phyloP scores from a whole-genome alignment of 2,329 filamentous ascomycete genomes.

The Capronia coronata region DNA sequence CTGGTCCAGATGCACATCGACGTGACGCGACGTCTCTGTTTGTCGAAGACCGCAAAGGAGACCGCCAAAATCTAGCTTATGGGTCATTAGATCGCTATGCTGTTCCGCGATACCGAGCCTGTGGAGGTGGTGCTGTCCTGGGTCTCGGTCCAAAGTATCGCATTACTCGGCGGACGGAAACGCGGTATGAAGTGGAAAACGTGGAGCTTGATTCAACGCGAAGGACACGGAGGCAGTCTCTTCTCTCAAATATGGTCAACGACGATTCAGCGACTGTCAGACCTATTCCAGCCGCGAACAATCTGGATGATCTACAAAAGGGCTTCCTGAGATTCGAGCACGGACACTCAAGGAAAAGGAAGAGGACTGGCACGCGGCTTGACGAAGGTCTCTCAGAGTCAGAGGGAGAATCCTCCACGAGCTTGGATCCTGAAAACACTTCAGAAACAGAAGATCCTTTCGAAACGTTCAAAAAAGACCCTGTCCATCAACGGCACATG shows the following conservation, averaged over 20 bases:
- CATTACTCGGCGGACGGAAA: constrained; percentile 60
- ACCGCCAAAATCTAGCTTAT: constrained; percentile 67
- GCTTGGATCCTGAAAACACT: constrained; percentile 34
- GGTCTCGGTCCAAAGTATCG: constrained; percentile 55
- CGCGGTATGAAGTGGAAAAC: constrained; percentile 41
- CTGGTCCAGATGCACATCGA: neutral
- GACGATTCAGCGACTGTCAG: constrained; percentile 29
- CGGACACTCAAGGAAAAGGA: constrained; percentile 13
- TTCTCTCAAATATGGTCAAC: constrained; percentile 32
- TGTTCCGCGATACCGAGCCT: constrained; percentile 64
- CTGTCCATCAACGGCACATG: constrained; percentile 40
- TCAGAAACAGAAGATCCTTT: constrained; percentile 47
- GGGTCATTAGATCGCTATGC: constrained; percentile 65
- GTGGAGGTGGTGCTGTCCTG: constrained; percentile 61
- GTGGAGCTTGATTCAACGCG: constrained; percentile 35
- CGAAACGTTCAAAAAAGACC: constrained; percentile 35
- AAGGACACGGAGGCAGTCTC: constrained; percentile 34
- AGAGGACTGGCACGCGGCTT: constrained; percentile 18
- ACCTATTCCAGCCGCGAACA: constrained; percentile 20
- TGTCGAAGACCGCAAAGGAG: constrained; percentile 61
- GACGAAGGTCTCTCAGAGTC: constrained; percentile 35
- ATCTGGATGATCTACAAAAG: constrained; percentile 19
- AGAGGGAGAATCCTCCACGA: constrained; percentile 46
- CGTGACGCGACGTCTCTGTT: constrained; percentile 10
- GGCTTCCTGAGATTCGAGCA: constrained; percentile 35